Evolutionary conservation across 495 filamentous ascomycete genomes (phyloP).

Genomic region (Glutinoglossum americanum): DNA sequence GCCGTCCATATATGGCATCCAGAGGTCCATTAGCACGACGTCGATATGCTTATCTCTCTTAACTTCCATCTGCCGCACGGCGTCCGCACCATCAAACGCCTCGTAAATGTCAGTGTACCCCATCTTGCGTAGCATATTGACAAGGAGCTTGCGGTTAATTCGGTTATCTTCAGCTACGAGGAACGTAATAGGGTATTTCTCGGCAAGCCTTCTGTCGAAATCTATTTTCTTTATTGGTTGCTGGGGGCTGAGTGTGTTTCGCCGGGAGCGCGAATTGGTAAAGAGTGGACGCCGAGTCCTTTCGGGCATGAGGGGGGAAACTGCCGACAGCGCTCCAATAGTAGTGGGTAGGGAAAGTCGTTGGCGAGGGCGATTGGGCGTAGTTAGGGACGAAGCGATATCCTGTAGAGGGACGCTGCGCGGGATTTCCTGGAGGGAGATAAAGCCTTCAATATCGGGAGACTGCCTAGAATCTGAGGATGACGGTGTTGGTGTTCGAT

Average conservation of each 20-base stretch:
- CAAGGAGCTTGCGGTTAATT: constrained; percentile 54
- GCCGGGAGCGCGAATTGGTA: background rate
- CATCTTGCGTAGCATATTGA: constrained; percentile 46
- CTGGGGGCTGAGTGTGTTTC: background rate
- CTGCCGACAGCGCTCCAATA: background rate
- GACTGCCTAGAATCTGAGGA: background rate
- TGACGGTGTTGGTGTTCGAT: constrained; percentile 8
- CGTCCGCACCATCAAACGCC: constrained; percentile 52
- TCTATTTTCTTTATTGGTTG: constrained; percentile 4
- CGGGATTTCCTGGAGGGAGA: background rate
- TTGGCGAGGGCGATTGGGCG: background rate
- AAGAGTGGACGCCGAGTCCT: background rate
- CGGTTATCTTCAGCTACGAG: constrained; percentile 65
- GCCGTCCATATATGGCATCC: constrained; percentile 74
- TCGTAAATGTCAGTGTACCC: constrained; percentile 41
- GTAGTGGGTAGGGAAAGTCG: background rate
- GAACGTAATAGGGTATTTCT: constrained; percentile 41
- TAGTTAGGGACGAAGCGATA: background rate
- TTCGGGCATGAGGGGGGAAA: background rate
- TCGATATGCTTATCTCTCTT: constrained; percentile 26
- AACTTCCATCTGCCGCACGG: constrained; percentile 37
- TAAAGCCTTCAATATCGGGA: background rate
- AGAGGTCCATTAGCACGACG: constrained; percentile 61
- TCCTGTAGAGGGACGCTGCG: background rate
- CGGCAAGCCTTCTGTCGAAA: constrained; percentile 27